Evolutionary conservation across 495 filamentous ascomycete genomes (phyloP), one percentile per base, ranked within the genome.

Genomic region (Aspergillus ellipticus): DNA sequence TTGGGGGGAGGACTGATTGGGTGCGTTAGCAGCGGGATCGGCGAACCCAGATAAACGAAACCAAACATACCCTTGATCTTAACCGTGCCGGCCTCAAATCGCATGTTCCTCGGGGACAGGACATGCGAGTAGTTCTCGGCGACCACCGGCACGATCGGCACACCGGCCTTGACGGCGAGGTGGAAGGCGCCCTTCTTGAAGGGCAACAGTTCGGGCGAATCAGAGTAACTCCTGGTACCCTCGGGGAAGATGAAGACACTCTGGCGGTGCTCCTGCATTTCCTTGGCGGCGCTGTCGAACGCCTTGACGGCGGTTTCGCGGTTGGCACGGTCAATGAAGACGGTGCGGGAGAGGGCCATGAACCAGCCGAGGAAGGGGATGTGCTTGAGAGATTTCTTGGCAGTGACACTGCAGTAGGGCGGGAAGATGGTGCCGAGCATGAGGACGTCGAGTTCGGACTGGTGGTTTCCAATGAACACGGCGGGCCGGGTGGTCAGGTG

Each of bases 151-250:
- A 99, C 86, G 64, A 97, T 89, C 17, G 90, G 91, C 24, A 96
- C 93, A 65, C 90, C 87, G 0, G 93, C 95, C 76, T 97, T 88
- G 6, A 99, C 84, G 19, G 94, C 94, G 10, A 98, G 77, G 69
- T 97, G 94, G 74, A 97, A 99, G 35, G 94, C 94, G 55, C 94
- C 94, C 77, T 97, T 97, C 77, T 99, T 98, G 76, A 97, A 99
- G 6, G 89, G 85, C 52, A 97, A 74, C 64, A 99, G 72, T 49
- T 79, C 84, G 6, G 94, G 87, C 46, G 89, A 84, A 60, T 85
- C 82, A 46, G 86, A 81, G 76, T 99, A 96, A 60, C 89, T 93
- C 48, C 94, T 80, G 6, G 94, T 99, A 13, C 94, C 94, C 74
- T 98, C 94, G 35, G 89, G 87, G 69, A 94, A 94, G 68, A 97